Percentiles rank a stretch among this genome's conserved stretches.
phyloP scores from a whole-genome alignment of 2,329 filamentous ascomycete genomes.

The Plenodomus biglobosus region DNA sequence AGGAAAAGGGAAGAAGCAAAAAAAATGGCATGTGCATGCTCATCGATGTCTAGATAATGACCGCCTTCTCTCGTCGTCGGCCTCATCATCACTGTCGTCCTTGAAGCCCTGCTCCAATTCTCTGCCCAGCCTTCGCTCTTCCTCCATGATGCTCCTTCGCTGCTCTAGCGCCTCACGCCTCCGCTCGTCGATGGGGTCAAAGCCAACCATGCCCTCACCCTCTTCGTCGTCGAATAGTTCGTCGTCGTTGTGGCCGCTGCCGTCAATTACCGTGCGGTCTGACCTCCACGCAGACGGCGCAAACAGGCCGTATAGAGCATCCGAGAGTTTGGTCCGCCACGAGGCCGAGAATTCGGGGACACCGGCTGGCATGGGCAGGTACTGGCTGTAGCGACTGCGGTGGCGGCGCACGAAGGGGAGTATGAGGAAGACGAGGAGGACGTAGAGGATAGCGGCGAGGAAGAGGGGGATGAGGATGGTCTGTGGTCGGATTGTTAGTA shows the following conservation, averaged over 20 bases:
- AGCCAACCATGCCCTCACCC: constrained; percentile 52
- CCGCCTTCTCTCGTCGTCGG: constrained; percentile 29
- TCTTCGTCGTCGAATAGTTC: constrained; percentile 50
- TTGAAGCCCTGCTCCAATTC: constrained; percentile 77
- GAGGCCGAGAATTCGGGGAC: constrained; percentile 18
- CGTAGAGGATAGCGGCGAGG: constrained; percentile 48
- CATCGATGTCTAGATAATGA: constrained; percentile 21
- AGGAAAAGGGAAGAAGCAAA: background rate
- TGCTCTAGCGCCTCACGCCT: constrained; percentile 45
- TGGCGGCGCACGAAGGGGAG: constrained; percentile 50
- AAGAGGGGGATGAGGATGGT: constrained; percentile 50
- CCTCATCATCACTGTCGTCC: constrained; percentile 70
- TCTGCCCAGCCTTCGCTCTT: constrained; percentile 67
- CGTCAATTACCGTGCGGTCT: constrained; percentile 32
- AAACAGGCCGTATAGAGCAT: constrained; percentile 39
- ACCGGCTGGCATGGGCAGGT: constrained; percentile 45
- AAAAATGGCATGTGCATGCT: background rate
- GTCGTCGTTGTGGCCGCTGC: constrained; percentile 39
- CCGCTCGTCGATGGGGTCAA: constrained; percentile 42
- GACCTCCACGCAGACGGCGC: constrained; percentile 35
- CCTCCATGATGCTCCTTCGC: constrained; percentile 49
- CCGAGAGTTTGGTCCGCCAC: constrained; percentile 41
- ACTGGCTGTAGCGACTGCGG: constrained; percentile 49
- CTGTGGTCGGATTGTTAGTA: constrained; percentile 32
- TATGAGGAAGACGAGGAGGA: constrained; percentile 45